Evolutionary conservation across 352 stramenopile genomes (phyloP).

Genomic region (Pythium pyrilobum): DNA sequence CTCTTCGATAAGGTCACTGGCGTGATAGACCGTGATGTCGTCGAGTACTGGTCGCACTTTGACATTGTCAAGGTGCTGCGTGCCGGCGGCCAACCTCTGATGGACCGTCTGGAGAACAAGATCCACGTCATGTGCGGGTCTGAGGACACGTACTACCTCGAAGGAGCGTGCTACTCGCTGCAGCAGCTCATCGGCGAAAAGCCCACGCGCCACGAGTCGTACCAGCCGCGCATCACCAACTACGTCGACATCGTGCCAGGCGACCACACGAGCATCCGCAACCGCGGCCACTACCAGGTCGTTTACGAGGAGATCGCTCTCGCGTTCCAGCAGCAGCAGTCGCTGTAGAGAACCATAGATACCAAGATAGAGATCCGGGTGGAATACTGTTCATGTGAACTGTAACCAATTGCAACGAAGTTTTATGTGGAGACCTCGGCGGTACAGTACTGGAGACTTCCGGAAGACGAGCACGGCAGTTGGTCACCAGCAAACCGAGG

Average conservation of each 20-base stretch:
- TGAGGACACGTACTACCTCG: slow-evolving; percentile 77
- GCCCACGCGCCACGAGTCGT: slow-evolving; percentile 9
- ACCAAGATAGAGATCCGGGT: not conserved
- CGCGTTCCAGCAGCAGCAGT: slow-evolving; percentile 7
- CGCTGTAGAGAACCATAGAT: not conserved
- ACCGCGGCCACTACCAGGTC: slow-evolving; percentile 49
- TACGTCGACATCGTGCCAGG: slow-evolving; percentile 70
- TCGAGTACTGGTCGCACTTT: slow-evolving; percentile 49
- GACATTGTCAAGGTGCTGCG: slow-evolving; percentile 60
- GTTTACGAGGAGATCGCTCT: slow-evolving; percentile 61
- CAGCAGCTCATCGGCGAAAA: slow-evolving; percentile 40
- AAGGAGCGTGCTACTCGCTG: slow-evolving; percentile 56
- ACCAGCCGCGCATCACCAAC: slow-evolving; percentile 30
- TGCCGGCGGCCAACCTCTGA: slow-evolving; percentile 30
- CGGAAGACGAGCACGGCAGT: no score
- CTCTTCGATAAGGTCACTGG: slow-evolving; percentile 75
- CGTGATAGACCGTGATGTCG: slow-evolving; percentile 54
- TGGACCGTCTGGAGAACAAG: slow-evolving; percentile 43
- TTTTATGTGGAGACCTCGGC: no score
- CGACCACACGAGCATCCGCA: slow-evolving; percentile 69
- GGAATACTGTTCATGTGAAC: not conserved
- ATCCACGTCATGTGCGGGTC: slow-evolving; percentile 66
- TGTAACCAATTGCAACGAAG: no score
- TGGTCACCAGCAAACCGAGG: no score
- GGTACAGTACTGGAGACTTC: no score